Evolutionary conservation across 331 rosid genomes (phyloP), one percentile per base, ranked within the genome.

Genomic region (Acacia pycnantha): DNA sequence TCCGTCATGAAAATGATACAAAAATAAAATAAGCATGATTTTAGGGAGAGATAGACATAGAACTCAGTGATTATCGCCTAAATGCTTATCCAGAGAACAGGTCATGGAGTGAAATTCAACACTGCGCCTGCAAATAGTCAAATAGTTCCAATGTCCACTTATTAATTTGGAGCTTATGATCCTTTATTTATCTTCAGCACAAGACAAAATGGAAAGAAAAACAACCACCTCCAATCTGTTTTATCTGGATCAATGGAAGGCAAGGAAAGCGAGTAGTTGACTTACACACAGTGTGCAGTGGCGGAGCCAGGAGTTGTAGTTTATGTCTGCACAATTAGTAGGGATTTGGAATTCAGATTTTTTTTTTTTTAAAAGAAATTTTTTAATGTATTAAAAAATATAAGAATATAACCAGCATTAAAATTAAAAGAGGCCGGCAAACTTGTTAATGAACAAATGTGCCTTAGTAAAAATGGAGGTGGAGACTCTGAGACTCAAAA

Each of bases 191-290:
- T 41, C 74, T n/a, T 24, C 76, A 13, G 6, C 22, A 2, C 9
- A 44, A 22, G 58, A 44, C 76, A 24, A 70, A 70, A 70, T 3
- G 35, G 19, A 11, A 24, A 26, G 2, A 0, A 47, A 47, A 12
- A 4, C 12, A 43, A 22, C 24, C 3, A 70, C 12, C 21, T 46
- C 21, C 61, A 26, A 22, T 29, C 41, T 27, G 43, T 27, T 48
- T 16, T 6, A 62, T 71, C 51, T 27, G n/a, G n/a, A n/a, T n/a
- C 79, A 78, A 46, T n/a, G 47, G 85, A 87, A 33, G 66, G 71
- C 65, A 66, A 31, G 13, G 78, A 86, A 40, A 50, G 46, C n/a
- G 82, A 83, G 46, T 73, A 80, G 46, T 81, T 80, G 24, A 54
- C 79, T 26, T 43, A n/a, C n/a, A n/a, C n/a, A n/a, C n/a, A n/a